phyloP scores from a whole-genome alignment of 306 rosid genomes.

The Acmispon strigosus region DNA sequence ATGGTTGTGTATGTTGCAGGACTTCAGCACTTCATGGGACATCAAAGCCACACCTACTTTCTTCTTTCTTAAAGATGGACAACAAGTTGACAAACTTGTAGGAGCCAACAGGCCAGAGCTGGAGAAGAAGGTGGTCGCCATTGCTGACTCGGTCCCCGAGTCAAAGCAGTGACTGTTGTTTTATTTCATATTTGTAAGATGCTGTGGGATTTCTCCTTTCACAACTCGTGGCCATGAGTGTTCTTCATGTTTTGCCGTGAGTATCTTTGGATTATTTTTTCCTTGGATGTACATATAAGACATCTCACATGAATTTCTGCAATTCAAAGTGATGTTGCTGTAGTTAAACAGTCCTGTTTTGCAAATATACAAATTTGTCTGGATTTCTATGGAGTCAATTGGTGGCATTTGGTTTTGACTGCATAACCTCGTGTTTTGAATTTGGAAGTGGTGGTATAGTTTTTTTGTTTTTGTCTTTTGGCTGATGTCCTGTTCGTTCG shows the following conservation, averaged over 20 bases:
- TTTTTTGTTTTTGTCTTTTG: no score
- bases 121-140: slow-evolving; percentile 56
- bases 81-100: slow-evolving; percentile 88
- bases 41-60: slow-evolving; percentile 98
- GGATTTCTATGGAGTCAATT: no score
- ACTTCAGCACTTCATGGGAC: slow-evolving; percentile 91
- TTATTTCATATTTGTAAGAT: slow-evolving; percentile 8
- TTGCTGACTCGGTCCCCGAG: slow-evolving; percentile 39
- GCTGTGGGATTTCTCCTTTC: background rate
- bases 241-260: slow-evolving; percentile 11
- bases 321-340: slow-evolving; percentile 14
- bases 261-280: background rate
- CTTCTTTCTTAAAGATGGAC: slow-evolving; percentile 82
- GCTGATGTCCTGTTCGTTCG: no score
- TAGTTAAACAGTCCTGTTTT: slow-evolving; percentile 17
- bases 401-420: no score
- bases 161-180: slow-evolving; percentile 15
- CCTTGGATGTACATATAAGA: slow-evolving; percentile 20
- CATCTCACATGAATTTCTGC: background rate
- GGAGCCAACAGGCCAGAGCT: slow-evolving; percentile 97
- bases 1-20: slow-evolving; percentile 47
- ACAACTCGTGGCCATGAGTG: slow-evolving; percentile 2
- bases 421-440: no score
- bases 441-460: no score
- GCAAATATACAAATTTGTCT: slow-evolving; percentile 12